A percentile compares a stretch with the other conserved stretches of the same genome.
Conservation (phyloP, 1,284 basidiomycete genomes). For the Pisolithus thermaeus region DNA sequence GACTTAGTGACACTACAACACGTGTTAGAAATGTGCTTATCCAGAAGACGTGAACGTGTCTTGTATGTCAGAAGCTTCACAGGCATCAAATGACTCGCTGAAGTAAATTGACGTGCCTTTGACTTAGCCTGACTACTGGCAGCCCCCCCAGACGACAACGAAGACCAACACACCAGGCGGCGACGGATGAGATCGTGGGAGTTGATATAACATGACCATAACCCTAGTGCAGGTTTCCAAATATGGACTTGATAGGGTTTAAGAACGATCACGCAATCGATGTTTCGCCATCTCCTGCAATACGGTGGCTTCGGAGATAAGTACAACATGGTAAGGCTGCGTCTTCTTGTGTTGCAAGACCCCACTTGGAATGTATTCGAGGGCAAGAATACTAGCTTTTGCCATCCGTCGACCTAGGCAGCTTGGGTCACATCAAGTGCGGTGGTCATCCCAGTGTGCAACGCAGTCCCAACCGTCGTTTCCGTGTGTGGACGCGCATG, state of each 20-base stretch:
- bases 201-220: slow-evolving; percentile 1
- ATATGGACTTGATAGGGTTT: background rate
- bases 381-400: background rate
- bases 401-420: background rate
- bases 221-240: slow-evolving; percentile 3
- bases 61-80: background rate
- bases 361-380: background rate
- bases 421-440: background rate
- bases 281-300: background rate
- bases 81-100: slow-evolving; percentile 13
- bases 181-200: background rate
- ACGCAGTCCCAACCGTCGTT: slow-evolving; percentile 39
- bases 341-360: background rate
- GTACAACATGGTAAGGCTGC: background rate
- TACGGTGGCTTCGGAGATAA: no score
- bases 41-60: slow-evolving; percentile 8
- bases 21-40: slow-evolving; percentile 8
- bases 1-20: slow-evolving; percentile 8
- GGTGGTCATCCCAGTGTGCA: background rate
- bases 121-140: background rate
- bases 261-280: background rate
- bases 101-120: background rate
- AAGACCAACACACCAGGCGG: background rate
- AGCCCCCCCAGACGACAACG: background rate
- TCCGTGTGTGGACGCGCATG: slow-evolving; percentile 75